Base-by-base conservation (phyloP, 1,284 basidiomycete species). In the Papiliotrema laurentii region DNA sequence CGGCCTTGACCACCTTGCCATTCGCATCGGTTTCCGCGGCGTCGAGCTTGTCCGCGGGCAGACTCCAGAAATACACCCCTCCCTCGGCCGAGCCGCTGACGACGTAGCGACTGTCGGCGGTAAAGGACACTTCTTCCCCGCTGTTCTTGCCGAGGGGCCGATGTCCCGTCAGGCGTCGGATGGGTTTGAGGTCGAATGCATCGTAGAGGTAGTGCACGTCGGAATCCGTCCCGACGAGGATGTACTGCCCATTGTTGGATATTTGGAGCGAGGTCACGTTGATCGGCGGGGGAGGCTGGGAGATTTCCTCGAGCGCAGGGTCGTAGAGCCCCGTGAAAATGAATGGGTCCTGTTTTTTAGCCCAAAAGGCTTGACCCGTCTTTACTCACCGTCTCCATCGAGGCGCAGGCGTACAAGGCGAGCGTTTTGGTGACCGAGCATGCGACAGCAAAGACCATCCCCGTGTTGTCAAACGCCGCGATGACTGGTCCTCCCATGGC, bases 141-240 rank as follows among this genome's bases (percentile, higher is more conserved):
- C 88, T 91, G 51, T 80, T 81, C 0, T 87, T 88, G 55, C 83
- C 83, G 11, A 79, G 72, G 3, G 88, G 86, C 59, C 85, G 70
- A 61, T 88, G 86, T 0, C 92, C 89, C 64, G 87, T 86, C 14
- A 97, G 76, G 62, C 91, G 86, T 4, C 85, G 87, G 6, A 94
- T 75, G 4, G 93, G 75, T 55, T 81, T 78, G 0, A 92, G 87
- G 50, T 89, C 84, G 68, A 86, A 96, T 0, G 89, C 84, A 64
- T 97, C 90, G 51, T 96, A 63, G 45, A 99, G 79, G 65, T 97
- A 98, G 72, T 98, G 96, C 2, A 86, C 86, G 63, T 88, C 83
- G 2, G 88, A 87, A 1, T 90, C 88, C 49, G 96, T 97, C 34
- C 94, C 94, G 16, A 96, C 84, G 21, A 99, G 81, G 21, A 99